A percentile compares a stretch with the other conserved stretches of the same genome.
Evolutionary conservation across 2,329 filamentous ascomycete genomes (phyloP).

Genomic region (Exophiala sp.): DNA sequence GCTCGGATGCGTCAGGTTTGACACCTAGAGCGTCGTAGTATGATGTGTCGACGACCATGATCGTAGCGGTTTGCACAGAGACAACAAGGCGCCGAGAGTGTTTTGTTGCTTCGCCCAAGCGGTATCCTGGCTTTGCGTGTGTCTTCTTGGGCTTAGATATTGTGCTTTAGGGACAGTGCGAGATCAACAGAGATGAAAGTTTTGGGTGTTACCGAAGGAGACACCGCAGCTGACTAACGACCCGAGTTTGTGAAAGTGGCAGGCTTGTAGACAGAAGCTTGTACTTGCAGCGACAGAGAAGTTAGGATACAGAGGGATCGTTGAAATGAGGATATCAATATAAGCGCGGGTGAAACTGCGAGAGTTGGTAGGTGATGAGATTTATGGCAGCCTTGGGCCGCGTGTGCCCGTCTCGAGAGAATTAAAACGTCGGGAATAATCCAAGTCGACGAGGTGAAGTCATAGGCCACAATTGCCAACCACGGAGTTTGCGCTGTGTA

Average conservation of each 20-base stretch:
- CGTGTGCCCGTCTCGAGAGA: conserved; percentile 3
- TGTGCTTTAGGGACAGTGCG: too few relatives aligned
- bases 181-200: too few relatives aligned
- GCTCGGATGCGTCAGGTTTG: conserved; percentile 72
- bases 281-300: neutral
- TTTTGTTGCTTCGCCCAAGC: neutral
- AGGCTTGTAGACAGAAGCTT: too few relatives aligned
- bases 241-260: too few relatives aligned
- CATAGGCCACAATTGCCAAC: conserved; percentile 6
- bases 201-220: too few relatives aligned
- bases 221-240: too few relatives aligned
- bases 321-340: neutral
- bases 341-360: neutral
- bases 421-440: neutral
- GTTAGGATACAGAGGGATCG: neutral
- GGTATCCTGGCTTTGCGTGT: too few relatives aligned
- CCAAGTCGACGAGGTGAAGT: conserved; percentile 14
- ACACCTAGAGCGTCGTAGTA: conserved; percentile 88
- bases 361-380: neutral
- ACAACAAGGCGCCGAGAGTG: neutral
- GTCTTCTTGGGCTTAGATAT: too few relatives aligned
- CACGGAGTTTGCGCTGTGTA: neutral
- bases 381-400: conserved; percentile 14
- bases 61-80: conserved; percentile 25
- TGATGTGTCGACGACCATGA: conserved; percentile 79